These are phyloP conservation scores for Cryphonectria radicalis DNA, from an alignment of 2,329 filamentous ascomycete species.

Conservation along the genomic window DNA sequence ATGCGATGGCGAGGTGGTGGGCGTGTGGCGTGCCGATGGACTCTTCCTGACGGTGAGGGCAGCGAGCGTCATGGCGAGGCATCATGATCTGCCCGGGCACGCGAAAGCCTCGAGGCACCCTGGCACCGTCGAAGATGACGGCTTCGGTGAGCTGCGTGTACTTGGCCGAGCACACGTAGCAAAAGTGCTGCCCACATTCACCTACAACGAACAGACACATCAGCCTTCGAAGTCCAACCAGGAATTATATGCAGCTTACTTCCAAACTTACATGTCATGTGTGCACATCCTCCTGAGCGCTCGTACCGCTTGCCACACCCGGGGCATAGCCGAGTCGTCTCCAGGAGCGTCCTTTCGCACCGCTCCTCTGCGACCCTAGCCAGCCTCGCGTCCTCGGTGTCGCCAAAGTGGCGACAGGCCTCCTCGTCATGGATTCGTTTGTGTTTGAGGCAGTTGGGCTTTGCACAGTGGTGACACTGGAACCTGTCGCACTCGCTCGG, in stretches of 20 bases:
- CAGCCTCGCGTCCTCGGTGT: background rate
- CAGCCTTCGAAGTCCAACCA: background rate
- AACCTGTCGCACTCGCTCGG: background rate
- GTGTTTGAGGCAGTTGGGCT: constrained; percentile 2
- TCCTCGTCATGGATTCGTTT: constrained; percentile 2
- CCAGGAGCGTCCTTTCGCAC: background rate
- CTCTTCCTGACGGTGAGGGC: background rate
- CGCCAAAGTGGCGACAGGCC: background rate
- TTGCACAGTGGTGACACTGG: background rate
- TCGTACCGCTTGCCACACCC: constrained; percentile 2
- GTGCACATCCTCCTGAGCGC: background rate
- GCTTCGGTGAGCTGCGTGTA: constrained; percentile 2
- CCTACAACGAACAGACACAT: background rate
- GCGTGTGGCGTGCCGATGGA: background rate
- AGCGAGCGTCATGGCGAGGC: background rate
- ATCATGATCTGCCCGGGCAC: constrained; percentile 1
- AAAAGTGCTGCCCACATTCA: constrained; percentile 13
- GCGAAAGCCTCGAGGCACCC: background rate
- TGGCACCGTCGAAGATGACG: constrained; percentile 3
- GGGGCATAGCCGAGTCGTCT: background rate
- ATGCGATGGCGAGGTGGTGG: background rate
- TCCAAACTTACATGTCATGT: constrained; percentile 1
- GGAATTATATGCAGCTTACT: too few species aligned
- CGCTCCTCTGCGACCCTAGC: background rate
- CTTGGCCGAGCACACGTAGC: constrained; percentile 5